Base-by-base conservation (phyloP, 768 basidiomycete genomes). In the Myochromella boudieri region DNA sequence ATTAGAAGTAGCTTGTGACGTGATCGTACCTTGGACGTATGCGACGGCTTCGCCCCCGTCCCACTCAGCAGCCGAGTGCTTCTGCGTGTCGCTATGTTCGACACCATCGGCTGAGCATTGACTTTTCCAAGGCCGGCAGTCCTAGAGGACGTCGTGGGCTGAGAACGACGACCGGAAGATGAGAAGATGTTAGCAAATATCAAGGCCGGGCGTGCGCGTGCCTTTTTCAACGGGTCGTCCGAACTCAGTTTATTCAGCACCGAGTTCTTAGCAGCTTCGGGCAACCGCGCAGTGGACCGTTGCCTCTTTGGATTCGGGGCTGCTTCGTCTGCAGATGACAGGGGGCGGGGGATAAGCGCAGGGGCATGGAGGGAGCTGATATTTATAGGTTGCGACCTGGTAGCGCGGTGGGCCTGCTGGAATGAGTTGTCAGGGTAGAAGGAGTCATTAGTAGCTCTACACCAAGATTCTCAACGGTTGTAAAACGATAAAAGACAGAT, bases 121-220 rank as follows among this genome's bases (percentile, higher is more conserved):
- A 61, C 75, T 67, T 82, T 85, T 50, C 72, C 74, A 53, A 68
- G 63, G 45, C 74, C 71, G 56, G 72, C 69, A 58, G 73, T 72
- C 74, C 79, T 81, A 68, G 84, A 76, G 63, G 82, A 76, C 68
- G 78, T 76, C 66, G 78, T 72, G 64, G 80, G 76, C 84, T 87
- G 85, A 69, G 80, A 80, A 80, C 77, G 77, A 80, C 82, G 84
- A 82, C 79, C 78, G 70, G 81, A 80, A 72, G 83, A 86, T 87
- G 85, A 88, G 86, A 87, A 85, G 76, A 85, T 76, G 74, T 87
- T 87, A 86, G 82, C 77, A 84, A 85, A 81, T 74, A 80, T 83
- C 79, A 87, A 78, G 78, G 82, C 85, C 84, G 83, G 84, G 82
- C 84, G 85, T 77, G 81, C 82, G 84, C 86, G 82, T 87, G 84